Evolutionary conservation across 441 rosid species (phyloP).

Genomic region (Populus hybrid): DNA sequence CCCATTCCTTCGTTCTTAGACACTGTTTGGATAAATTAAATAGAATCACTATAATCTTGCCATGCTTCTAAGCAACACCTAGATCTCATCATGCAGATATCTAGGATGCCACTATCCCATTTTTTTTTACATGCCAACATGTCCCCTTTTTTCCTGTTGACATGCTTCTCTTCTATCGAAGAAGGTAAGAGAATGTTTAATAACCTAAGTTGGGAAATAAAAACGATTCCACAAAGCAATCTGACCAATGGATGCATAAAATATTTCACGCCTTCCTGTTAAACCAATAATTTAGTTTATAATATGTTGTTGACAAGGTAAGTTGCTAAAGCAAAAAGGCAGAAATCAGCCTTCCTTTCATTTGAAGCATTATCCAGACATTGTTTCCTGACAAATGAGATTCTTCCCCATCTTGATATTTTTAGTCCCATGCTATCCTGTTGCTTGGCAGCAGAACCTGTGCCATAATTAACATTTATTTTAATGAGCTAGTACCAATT

Average conservation of each 20-base stretch:
- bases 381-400: background rate
- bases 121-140: conserved; percentile 13
- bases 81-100: conserved; percentile 19
- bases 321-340: background rate
- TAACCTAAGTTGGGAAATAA: background rate
- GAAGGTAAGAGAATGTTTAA: background rate
- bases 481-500: background rate
- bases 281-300: background rate
- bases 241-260: conserved; percentile 3
- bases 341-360: background rate
- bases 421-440: background rate
- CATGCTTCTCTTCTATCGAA: conserved; percentile 1
- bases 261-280: background rate
- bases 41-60: conserved; percentile 28
- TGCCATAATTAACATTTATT: background rate
- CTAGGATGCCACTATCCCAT: conserved; percentile 13
- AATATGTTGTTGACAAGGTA: no score
- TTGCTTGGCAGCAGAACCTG: background rate
- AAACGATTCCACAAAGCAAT: background rate
- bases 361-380: background rate
- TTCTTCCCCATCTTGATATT: background rate
- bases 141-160: background rate
- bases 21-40: conserved; percentile 19
- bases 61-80: conserved; percentile 37
- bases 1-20: conserved; percentile 3